Evolutionary conservation across 805 yeast genomes (phyloP).

Genomic region (Starmerella bombi): DNA sequence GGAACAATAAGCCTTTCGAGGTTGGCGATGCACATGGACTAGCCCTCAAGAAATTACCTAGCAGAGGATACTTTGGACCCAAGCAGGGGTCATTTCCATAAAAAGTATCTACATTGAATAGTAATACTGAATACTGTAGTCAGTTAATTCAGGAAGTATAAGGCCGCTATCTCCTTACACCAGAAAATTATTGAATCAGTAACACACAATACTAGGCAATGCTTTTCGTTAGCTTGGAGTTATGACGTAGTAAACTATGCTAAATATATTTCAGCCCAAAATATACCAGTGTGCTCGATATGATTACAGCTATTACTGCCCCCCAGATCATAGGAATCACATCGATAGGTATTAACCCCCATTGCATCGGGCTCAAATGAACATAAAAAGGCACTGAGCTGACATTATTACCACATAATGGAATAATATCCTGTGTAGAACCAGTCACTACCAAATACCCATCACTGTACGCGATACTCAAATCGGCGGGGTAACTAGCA

Average conservation of each 20-base stretch:
- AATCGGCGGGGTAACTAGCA: slow-evolving; percentile 25
- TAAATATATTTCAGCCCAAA: not conserved
- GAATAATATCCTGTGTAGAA: slow-evolving; percentile 9
- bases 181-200: no score
- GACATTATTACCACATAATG: not conserved
- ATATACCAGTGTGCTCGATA: not conserved
- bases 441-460: slow-evolving; percentile 5
- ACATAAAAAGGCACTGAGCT: slow-evolving; percentile 9
- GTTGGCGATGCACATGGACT: slow-evolving; percentile 13
- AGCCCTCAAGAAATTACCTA: slow-evolving; percentile 18
- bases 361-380: slow-evolving; percentile 10
- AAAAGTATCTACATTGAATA: not conserved
- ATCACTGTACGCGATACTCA: slow-evolving; percentile 18
- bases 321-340: slow-evolving; percentile 9
- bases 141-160: no score
- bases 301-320: not conserved
- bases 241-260: no score
- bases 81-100: slow-evolving; percentile 14
- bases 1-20: slow-evolving; percentile 25
- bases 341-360: slow-evolving; percentile 10
- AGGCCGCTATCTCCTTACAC: no score
- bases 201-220: no score
- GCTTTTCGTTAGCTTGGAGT: no score
- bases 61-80: slow-evolving; percentile 17
- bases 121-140: not conserved